A percentile compares a stretch with the other conserved stretches of the same genome.
Conservation (phyloP, 140 eudicot genomes). For the Cichorium intybus region DNA sequence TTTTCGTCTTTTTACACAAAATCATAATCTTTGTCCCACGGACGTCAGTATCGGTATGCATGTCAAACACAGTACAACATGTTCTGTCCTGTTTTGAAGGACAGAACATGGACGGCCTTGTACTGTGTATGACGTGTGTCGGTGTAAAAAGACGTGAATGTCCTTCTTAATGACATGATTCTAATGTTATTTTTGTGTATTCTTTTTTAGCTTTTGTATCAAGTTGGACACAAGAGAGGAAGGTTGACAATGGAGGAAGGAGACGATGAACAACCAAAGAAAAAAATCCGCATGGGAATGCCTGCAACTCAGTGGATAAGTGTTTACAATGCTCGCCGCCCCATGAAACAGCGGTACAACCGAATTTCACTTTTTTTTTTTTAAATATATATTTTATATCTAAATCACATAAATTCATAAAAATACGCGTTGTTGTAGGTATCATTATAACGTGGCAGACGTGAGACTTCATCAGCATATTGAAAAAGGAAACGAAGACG, state of each 20-base stretch:
- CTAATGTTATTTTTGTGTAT: background rate
- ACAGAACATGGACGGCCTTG: too few species aligned
- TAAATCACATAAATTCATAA: too few species aligned
- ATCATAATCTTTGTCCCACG: too few species aligned
- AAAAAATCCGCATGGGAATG: conserved; percentile 78
- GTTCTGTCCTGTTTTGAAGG: too few species aligned
- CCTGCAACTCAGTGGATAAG: conserved; percentile 97
- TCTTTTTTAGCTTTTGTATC: conserved; percentile 44
- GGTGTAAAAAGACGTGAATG: background rate
- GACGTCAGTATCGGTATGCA: too few species aligned
- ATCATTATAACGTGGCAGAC: conserved; percentile 87
- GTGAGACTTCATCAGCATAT: conserved; percentile 64
- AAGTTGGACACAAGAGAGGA: conserved; percentile 87
- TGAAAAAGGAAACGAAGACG: conserved; percentile 80
- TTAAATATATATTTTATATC: too few species aligned
- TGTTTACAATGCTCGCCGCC: conserved; percentile 80
- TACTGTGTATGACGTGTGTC: too few species aligned
- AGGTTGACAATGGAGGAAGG: conserved; percentile 64
- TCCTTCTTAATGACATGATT: background rate
- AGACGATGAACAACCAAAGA: conserved; percentile 82
- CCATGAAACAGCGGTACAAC: conserved; percentile 85
- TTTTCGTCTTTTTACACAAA: background rate
- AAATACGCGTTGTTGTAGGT: conserved; percentile 41
- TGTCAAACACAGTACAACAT: too few species aligned
- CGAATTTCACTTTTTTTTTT: background rate